Base-by-base conservation (phyloP, 2,329 filamentous ascomycete genomes). In the Scopulariopsis brevicaulis region DNA sequence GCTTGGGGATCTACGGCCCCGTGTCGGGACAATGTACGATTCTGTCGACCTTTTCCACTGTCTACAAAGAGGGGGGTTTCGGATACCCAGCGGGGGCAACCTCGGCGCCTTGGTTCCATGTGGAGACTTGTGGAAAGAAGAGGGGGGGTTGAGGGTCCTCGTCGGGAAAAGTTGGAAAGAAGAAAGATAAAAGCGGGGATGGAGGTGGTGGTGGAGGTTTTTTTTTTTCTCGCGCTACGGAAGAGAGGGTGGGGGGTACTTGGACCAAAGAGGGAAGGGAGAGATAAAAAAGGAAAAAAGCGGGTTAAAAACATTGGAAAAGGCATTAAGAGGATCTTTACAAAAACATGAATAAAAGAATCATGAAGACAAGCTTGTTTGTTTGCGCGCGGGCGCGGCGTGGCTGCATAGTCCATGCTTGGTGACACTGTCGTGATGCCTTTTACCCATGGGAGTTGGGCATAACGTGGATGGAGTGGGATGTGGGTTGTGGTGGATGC, bases 11-110 rank as follows among this genome's bases (percentile, higher is more conserved):
- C 22, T 50, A 18, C 22, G 22, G 20, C 12, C 5, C 3, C 3
- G n/a, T 48, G n/a, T n/a, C 3, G 37, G 37, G 7, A 15, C 15
- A n/a, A 46, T 46, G 40, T n/a, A 15, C 18, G 40, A 6, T n/a
- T n/a, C 15, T 46, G 63, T 66, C 58, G 59, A 32, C 64, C 63
- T 60, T 59, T 61, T 63, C 62, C 59, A 58, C 63, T 62, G 60
- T 60, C 46, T 57, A 59, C 43, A 50, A 37, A 50, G 54, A 40
- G 50, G 50, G 54, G 50, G 40, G 54, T 28, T 15, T 35, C 40
- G 50, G 32, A 46, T 15, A 50, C 53, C 53, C 14, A 55, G 18
- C 15, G 54, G 50, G 54, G 54, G 54, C 54, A 28, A 56, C 54
- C 54, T 56, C 54, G 54, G 43, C 25, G 32, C 35, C 46, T 51